Conservation (phyloP, 352 stramenopile species). For the Thalassiosira hispida region DNA sequence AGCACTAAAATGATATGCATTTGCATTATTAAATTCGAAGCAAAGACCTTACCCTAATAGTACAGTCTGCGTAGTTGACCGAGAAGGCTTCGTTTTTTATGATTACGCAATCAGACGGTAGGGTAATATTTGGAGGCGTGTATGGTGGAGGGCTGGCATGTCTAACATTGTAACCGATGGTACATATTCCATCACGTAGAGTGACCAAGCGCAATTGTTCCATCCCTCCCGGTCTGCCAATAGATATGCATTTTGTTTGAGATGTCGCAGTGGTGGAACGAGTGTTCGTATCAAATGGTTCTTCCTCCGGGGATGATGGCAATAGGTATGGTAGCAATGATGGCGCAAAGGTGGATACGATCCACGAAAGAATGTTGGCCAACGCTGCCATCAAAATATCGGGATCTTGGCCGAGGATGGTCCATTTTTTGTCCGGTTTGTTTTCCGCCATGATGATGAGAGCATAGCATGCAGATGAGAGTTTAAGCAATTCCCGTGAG, state of each 20-base stretch:
- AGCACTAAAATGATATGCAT: slow-evolving; percentile 7
- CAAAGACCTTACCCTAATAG: slow-evolving; percentile 44
- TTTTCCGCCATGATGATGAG: background rate
- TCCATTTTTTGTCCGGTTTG: slow-evolving; percentile 37
- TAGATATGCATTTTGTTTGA: slow-evolving; percentile 72
- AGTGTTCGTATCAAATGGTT: background rate
- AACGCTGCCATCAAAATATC: slow-evolving; percentile 66
- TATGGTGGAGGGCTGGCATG: slow-evolving; percentile 48
- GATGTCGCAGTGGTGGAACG: background rate
- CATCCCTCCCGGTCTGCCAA: slow-evolving; percentile 72
- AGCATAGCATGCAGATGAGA: no score
- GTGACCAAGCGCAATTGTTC: slow-evolving; percentile 75
- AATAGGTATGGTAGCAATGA: slow-evolving; percentile 59
- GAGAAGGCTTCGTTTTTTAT: slow-evolving; percentile 70
- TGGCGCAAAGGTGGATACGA: slow-evolving; percentile 65
- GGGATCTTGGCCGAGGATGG: slow-evolving; percentile 57
- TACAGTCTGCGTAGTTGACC: slow-evolving; percentile 80
- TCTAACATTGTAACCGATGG: slow-evolving; percentile 74
- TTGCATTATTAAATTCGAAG: background rate
- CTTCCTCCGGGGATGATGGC: slow-evolving; percentile 64
- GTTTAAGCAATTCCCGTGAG: no score
- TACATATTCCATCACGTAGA: slow-evolving; percentile 68
- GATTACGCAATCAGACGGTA: slow-evolving; percentile 65
- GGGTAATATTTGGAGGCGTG: slow-evolving; percentile 26
- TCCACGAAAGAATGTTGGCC: slow-evolving; percentile 78